Conservation (phyloP, 2,329 filamentous ascomycete species). For the Alternaria dauci region DNA sequence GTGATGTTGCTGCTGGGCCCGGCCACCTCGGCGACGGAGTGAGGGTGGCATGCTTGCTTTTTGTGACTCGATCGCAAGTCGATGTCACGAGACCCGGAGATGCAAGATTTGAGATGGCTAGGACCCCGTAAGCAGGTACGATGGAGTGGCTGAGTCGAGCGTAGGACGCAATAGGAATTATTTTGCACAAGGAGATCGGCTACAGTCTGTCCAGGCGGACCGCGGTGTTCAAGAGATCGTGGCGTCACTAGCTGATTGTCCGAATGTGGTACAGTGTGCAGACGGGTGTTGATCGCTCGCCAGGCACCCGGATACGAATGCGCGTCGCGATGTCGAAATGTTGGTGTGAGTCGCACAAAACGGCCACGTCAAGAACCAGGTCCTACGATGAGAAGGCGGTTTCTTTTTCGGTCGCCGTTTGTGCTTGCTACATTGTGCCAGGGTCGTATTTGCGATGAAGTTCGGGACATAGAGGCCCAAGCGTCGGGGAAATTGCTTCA, state of each 20-base stretch:
- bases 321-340: not conserved
- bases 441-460: not conserved
- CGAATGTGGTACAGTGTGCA: slow-evolving; percentile 3
- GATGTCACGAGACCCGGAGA: slow-evolving; percentile 13
- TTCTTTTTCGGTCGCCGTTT: not conserved
- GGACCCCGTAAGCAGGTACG: not conserved
- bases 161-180: not conserved
- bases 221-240: not conserved
- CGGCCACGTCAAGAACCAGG: not conserved
- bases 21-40: slow-evolving; percentile 30
- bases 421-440: not conserved
- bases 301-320: not conserved
- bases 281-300: not conserved
- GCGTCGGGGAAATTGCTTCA: slow-evolving; percentile 19
- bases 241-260: slow-evolving; percentile 1
- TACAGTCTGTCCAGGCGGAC: not conserved
- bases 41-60: slow-evolving; percentile 39
- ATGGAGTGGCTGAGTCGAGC: not conserved
- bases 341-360: not conserved
- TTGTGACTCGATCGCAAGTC: slow-evolving; percentile 1
- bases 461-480: slow-evolving; percentile 8
- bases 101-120: not conserved
- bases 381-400: not conserved
- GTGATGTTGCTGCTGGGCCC: slow-evolving; percentile 22
- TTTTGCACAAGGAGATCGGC: not conserved